A percentile compares a stretch with the other conserved stretches of the same genome.
These are phyloP conservation scores for Postia placenta DNA, from an alignment of 768 basidiomycete genomes.

Conservation along the genomic window DNA sequence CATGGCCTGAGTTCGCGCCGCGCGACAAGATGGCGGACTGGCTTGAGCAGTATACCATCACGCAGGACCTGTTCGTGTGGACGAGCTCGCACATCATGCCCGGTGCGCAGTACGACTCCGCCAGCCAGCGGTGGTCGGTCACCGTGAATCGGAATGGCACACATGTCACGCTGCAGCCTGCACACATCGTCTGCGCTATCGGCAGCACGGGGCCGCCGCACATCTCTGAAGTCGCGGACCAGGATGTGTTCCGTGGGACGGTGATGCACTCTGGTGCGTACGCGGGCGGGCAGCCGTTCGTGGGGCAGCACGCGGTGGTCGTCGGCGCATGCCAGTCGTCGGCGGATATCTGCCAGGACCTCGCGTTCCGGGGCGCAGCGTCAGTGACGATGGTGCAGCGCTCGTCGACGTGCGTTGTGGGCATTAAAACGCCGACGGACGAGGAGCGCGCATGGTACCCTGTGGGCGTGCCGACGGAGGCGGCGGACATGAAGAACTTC, in stretches of 20 bases:
- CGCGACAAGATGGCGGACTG: constrained; percentile 38
- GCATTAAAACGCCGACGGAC: constrained; percentile 1
- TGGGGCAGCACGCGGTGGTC: constrained; percentile 33
- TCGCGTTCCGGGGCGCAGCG: constrained; percentile 25
- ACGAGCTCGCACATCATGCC: constrained; percentile 29
- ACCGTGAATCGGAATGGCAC: constrained; percentile 26
- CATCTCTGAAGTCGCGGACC: constrained; percentile 24
- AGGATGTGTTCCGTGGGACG: constrained; percentile 25
- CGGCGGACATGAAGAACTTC: constrained; percentile 17
- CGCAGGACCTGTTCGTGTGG: constrained; percentile 41
- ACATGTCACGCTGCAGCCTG: constrained; percentile 26
- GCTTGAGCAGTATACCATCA: constrained; percentile 35
- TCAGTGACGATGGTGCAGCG: constrained; percentile 39
- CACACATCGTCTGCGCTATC: constrained; percentile 35
- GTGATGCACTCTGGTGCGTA: constrained; percentile 29
- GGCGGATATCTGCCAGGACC: constrained; percentile 36
- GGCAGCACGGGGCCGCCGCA: constrained; percentile 30
- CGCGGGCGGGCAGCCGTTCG: constrained; percentile 21
- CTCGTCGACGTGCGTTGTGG: constrained; percentile 31
- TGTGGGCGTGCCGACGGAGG: constrained; percentile 18
- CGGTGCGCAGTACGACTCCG: constrained; percentile 27
- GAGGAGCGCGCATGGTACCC: constrained; percentile 8
- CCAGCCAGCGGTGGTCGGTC: constrained; percentile 28
- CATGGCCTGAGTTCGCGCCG: constrained; percentile 36
- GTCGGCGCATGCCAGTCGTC: constrained; percentile 37